A percentile compares a stretch with the other conserved stretches of the same genome.
These are phyloP conservation scores for Blastocrithidia nonstop DNA, from an alignment of 208 protist genomes.

Conservation along the genomic window DNA sequence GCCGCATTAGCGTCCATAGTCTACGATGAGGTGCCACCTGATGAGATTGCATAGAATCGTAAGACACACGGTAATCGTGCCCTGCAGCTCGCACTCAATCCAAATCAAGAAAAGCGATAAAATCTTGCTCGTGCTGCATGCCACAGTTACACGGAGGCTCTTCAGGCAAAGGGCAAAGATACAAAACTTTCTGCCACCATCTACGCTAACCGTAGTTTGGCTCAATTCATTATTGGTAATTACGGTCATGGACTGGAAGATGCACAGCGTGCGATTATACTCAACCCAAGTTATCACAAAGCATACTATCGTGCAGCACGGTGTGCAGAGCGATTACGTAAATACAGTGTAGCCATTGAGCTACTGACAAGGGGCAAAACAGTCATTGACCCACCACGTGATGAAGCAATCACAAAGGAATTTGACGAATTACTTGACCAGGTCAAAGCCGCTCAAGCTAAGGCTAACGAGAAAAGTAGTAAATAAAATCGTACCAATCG, in stretches of 20 bases:
- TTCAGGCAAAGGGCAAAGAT: conserved; percentile 70
- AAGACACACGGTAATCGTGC: conserved; percentile 77
- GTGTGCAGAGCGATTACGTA: conserved; percentile 47
- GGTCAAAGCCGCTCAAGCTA: conserved; percentile 10
- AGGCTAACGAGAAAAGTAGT: conserved; percentile 14
- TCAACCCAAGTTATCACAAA: conserved; percentile 70
- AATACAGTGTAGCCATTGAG: conserved; percentile 53
- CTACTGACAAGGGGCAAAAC: conserved; percentile 30
- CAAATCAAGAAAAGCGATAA: conserved; percentile 47
- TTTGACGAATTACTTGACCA: conserved; percentile 40
- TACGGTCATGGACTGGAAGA: conserved; percentile 74
- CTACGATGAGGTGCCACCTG: conserved; percentile 71
- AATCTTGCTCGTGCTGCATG: conserved; percentile 67
- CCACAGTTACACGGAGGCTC: conserved; percentile 73
- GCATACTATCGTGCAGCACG: conserved; percentile 76
- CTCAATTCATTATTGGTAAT: conserved; percentile 80
- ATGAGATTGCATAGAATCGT: conserved; percentile 70
- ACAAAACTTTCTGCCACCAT: conserved; percentile 37
- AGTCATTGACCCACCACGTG: conserved; percentile 16
- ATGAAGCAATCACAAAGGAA: conserved; percentile 14
- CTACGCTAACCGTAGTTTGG: conserved; percentile 73
- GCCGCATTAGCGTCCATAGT: conserved; percentile 67
- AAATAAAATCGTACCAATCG: conserved; percentile 13
- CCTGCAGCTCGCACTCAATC: conserved; percentile 61
- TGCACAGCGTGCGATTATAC: conserved; percentile 59